These are phyloP conservation scores for Larix kaempferi DNA, from an alignment of 75 land plant species.

Conservation along the genomic window DNA sequence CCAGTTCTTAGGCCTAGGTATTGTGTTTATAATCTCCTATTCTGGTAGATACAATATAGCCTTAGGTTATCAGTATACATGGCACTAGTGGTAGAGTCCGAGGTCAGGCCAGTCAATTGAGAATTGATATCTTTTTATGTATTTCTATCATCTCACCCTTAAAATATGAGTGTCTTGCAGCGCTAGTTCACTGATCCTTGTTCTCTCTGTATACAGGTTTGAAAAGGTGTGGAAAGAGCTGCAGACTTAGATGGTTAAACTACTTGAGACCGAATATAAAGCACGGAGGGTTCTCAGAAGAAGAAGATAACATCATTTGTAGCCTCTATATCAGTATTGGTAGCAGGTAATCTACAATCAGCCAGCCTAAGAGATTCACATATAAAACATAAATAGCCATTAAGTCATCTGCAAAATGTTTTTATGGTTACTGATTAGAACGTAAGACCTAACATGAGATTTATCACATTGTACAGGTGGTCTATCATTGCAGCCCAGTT, in stretches of 20 bases:
- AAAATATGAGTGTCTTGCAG: neutral
- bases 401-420: neutral
- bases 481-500: constrained; percentile 45
- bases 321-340: constrained; percentile 68
- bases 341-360: constrained; percentile 43
- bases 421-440: too few species aligned
- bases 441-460: neutral
- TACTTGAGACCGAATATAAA: constrained; percentile 71
- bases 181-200: neutral
- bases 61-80: neutral
- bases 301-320: constrained; percentile 64
- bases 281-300: constrained; percentile 72
- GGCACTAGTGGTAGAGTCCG: neutral
- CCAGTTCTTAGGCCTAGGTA: neutral
- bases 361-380: neutral
- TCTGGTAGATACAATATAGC: neutral
- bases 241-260: constrained; percentile 80
- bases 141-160: neutral
- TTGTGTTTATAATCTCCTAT: neutral
- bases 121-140: neutral
- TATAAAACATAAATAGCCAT: neutral
- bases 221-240: constrained; percentile 80
- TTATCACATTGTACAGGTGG: constrained; percentile 20
- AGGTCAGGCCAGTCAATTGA: too few species aligned
- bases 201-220: constrained; percentile 34